Evolutionary conservation across 768 basidiomycete genomes (phyloP).

Genomic region (Naganishia friedmannii): DNA sequence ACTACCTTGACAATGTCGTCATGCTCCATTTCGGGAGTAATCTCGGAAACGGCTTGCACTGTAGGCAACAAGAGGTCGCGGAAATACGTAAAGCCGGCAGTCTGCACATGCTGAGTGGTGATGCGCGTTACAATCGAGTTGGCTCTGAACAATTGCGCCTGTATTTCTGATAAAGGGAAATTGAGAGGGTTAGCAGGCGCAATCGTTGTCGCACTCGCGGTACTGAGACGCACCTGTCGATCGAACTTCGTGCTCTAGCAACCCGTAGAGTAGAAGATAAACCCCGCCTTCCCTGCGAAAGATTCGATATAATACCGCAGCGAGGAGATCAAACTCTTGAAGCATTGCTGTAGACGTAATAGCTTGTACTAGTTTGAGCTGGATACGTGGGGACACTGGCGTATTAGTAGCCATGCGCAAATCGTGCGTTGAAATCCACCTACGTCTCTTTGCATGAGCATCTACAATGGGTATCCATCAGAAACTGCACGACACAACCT

Average conservation of each 20-base stretch:
- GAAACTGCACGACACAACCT: not conserved
- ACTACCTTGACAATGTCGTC: slow-evolving; percentile 54
- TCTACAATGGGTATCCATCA: not conserved
- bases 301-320: slow-evolving; percentile 76
- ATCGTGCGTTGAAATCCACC: slow-evolving; percentile 15
- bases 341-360: slow-evolving; percentile 63
- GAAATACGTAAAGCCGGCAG: slow-evolving; percentile 91
- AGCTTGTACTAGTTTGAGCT: slow-evolving; percentile 59
- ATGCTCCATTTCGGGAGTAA: slow-evolving; percentile 24
- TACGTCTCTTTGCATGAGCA: slow-evolving; percentile 28
- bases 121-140: slow-evolving; percentile 86
- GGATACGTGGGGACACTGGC: slow-evolving; percentile 24
- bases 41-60: slow-evolving; percentile 67
- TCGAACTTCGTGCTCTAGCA: slow-evolving; percentile 81
- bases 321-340: slow-evolving; percentile 77
- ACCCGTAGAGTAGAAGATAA: slow-evolving; percentile 69
- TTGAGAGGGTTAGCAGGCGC: too few relatives aligned
- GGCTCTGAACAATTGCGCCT: slow-evolving; percentile 76
- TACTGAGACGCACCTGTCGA: slow-evolving; percentile 61
- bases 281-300: slow-evolving; percentile 75
- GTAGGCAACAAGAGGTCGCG: slow-evolving; percentile 73
- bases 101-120: slow-evolving; percentile 76
- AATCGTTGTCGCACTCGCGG: too few relatives aligned
- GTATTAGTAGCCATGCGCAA: slow-evolving; percentile 29
- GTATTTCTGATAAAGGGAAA: slow-evolving; percentile 63